Conservation (phyloP, 2,329 filamentous ascomycete species). For the Cytospora chrysosperma region DNA sequence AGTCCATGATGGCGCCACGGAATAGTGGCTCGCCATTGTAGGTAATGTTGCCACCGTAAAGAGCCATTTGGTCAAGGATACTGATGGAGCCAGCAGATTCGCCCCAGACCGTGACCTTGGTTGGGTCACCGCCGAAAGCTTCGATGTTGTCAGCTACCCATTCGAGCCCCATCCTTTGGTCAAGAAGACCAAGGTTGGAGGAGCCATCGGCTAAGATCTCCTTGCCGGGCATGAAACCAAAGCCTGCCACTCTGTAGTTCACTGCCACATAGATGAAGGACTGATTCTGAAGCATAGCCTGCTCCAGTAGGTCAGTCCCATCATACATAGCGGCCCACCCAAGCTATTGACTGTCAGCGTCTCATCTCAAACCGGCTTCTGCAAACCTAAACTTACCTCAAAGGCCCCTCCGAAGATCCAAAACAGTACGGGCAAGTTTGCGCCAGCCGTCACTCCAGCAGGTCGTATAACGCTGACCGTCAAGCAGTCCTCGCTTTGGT, state of each 20-base stretch:
- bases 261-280: slow-evolving; percentile 74
- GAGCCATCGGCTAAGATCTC: slow-evolving; percentile 67
- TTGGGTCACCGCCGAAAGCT: slow-evolving; percentile 74
- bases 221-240: slow-evolving; percentile 70
- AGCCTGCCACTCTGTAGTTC: slow-evolving; percentile 74
- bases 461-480: slow-evolving; percentile 61
- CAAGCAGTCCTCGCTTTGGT: slow-evolving; percentile 63
- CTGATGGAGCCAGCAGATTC: slow-evolving; percentile 72
- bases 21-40: slow-evolving; percentile 77
- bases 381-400: slow-evolving; percentile 35
- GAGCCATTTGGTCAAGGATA: slow-evolving; percentile 71
- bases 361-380: background rate
- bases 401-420: slow-evolving; percentile 73
- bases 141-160: slow-evolving; percentile 79
- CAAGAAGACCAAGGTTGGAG: slow-evolving; percentile 68
- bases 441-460: slow-evolving; percentile 49
- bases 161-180: slow-evolving; percentile 69
- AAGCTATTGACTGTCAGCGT: slow-evolving; percentile 32
- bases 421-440: slow-evolving; percentile 65
- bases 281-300: slow-evolving; percentile 50
- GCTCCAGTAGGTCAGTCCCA: slow-evolving; percentile 44
- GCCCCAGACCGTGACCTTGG: slow-evolving; percentile 79
- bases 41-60: slow-evolving; percentile 69
- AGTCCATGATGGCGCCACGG: slow-evolving; percentile 76
- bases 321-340: slow-evolving; percentile 54